A percentile compares a stretch with the other conserved stretches of the same genome.
Evolutionary conservation across 2,329 filamentous ascomycete genomes (phyloP).

Genomic region (Colletotrichum tropicicola): DNA sequence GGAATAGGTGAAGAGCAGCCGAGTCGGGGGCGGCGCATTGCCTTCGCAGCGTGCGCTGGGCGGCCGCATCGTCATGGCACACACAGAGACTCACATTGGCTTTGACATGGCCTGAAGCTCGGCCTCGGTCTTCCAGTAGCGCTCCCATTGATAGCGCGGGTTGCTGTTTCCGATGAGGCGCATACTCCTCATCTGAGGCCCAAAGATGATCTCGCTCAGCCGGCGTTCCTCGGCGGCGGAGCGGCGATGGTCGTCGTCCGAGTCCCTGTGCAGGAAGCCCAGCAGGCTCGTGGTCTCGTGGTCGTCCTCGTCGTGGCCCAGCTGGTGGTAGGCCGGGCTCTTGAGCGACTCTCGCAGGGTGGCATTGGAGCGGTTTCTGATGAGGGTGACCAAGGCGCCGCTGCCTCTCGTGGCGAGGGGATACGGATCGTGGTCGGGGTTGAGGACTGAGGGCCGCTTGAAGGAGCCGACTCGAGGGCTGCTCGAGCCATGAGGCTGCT

Average conservation of each 20-base stretch:
- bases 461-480: conserved; percentile 29
- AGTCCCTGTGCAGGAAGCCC: conserved; percentile 26
- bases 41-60: not conserved
- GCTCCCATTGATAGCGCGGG: conserved; percentile 85
- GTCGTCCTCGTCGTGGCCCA: conserved; percentile 32
- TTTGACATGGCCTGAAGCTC: conserved; percentile 77
- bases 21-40: not conserved
- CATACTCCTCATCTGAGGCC: conserved; percentile 82
- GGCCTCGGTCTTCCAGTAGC: conserved; percentile 84
- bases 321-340: conserved; percentile 32
- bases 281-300: conserved; percentile 32
- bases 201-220: conserved; percentile 66
- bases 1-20: not conserved
- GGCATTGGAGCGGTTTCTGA: conserved; percentile 55
- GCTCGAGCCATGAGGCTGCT: conserved; percentile 18
- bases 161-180: conserved; percentile 90
- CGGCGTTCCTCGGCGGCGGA: conserved; percentile 65
- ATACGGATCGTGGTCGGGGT: conserved; percentile 54
- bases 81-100: conserved; percentile 61
- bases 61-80: not conserved
- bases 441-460: conserved; percentile 38
- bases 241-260: conserved; percentile 53
- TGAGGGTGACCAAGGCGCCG: conserved; percentile 44
- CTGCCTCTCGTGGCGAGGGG: conserved; percentile 58
- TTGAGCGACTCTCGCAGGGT: conserved; percentile 30